Evolutionary conservation across 2,329 filamentous ascomycete genomes (phyloP).

Genomic region (Aspergillus versicolor): DNA sequence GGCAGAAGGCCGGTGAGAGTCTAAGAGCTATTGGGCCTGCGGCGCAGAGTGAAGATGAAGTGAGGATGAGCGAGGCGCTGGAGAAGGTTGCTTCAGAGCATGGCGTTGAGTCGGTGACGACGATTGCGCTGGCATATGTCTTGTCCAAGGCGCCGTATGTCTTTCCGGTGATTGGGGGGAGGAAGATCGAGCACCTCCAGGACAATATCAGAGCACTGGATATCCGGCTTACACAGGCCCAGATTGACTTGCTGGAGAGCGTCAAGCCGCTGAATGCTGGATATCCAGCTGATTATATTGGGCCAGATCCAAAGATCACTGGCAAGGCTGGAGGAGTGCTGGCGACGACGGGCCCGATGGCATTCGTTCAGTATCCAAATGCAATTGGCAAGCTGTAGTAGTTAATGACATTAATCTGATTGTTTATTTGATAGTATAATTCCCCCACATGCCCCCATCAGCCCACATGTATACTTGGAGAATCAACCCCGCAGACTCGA

Average conservation of each 20-base stretch:
- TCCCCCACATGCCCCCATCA: too few species aligned
- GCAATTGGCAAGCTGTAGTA: neutral
- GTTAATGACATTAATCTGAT: too few species aligned
- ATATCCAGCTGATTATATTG: constrained; percentile 63
- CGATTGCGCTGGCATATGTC: constrained; percentile 70
- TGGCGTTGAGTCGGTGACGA: constrained; percentile 55
- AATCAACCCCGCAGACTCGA: too few species aligned
- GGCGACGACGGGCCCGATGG: neutral
- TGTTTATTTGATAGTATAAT: too few species aligned
- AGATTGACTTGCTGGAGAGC: constrained; percentile 64
- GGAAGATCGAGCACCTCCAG: constrained; percentile 68
- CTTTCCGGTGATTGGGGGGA: constrained; percentile 70
- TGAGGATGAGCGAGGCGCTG: constrained; percentile 56
- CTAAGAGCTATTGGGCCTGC: constrained; percentile 29
- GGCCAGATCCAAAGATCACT: constrained; percentile 13
- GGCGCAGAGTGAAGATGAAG: constrained; percentile 49
- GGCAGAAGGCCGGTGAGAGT: constrained; percentile 43
- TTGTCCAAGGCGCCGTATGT: constrained; percentile 70
- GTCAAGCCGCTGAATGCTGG: constrained; percentile 63
- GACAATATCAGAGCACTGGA: constrained; percentile 67
- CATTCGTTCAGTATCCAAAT: neutral
- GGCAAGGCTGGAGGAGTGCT: neutral
- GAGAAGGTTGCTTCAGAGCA: constrained; percentile 60
- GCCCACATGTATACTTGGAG: too few species aligned
- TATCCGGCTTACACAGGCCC: constrained; percentile 57